A percentile compares a stretch with the other conserved stretches of the same genome.
These are phyloP conservation scores for Verticillium longisporum DNA, from an alignment of 2,329 filamentous ascomycete genomes.

Conservation along the genomic window DNA sequence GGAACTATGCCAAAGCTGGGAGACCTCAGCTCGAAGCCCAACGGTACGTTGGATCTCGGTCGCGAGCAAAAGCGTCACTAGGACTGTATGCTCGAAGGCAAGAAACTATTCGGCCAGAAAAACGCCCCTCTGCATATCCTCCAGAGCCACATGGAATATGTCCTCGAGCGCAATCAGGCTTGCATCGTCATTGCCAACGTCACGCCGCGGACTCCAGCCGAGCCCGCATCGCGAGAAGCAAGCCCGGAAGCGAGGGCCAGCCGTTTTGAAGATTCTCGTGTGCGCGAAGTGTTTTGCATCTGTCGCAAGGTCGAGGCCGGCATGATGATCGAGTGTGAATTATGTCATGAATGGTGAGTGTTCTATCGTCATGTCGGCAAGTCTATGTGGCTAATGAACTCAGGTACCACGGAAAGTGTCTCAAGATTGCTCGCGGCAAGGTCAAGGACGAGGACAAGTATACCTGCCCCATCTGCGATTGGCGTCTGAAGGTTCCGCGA, in stretches of 20 bases:
- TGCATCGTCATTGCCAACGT: constrained; percentile 86
- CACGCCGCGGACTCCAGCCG: constrained; percentile 81
- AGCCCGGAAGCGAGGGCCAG: constrained; percentile 43
- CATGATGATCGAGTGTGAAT: constrained; percentile 99
- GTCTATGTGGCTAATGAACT: background rate
- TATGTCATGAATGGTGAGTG: constrained; percentile 91
- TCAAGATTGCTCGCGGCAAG: constrained; percentile 95
- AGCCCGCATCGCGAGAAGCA: constrained; percentile 82
- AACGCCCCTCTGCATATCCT: constrained; percentile 96
- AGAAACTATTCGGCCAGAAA: constrained; percentile 96
- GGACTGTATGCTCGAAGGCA: constrained; percentile 98
- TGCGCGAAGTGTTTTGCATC: constrained; percentile 88
- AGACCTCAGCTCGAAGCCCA: constrained; percentile 86
- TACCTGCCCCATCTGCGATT: constrained; percentile 96
- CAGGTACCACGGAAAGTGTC: constrained; percentile 95
- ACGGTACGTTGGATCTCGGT: constrained; percentile 85
- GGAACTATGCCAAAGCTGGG: constrained; percentile 83
- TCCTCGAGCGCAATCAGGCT: constrained; percentile 78
- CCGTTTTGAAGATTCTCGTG: constrained; percentile 55
- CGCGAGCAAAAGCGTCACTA: constrained; percentile 92
- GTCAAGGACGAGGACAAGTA: constrained; percentile 99
- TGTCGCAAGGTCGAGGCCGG: constrained; percentile 89
- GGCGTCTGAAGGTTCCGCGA: constrained; percentile 91
- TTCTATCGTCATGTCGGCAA: constrained; percentile 3
- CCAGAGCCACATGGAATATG: constrained; percentile 88